Evolutionary conservation across 2,329 filamentous ascomycete genomes (phyloP), one percentile per base, ranked within the genome.

Genomic region (Chalara sp.): DNA sequence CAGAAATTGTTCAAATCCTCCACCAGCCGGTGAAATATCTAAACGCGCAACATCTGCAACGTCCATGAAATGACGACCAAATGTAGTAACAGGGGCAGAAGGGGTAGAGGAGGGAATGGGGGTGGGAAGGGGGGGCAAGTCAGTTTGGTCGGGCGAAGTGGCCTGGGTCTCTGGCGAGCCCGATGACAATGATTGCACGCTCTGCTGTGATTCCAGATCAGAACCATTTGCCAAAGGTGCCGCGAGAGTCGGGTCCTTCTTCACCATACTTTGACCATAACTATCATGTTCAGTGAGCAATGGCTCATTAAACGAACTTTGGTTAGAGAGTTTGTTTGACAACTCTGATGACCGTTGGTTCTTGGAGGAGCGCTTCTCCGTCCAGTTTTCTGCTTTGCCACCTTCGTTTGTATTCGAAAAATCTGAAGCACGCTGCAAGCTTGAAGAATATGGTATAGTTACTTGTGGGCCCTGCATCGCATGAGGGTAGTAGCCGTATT

Each of bases 21-120:
- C 80, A 65, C 74, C 84, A 63, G 83, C 80, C 53, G 86, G 86
- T 56, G 84, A 83, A 52, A 90, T 70, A 70, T 88, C 80, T 65
- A 80, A 53, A 59, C 55, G 44, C 30, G 42, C 28, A 47, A 43
- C 28, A 46, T 43, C 33, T 8, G 37, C 32, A 39, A 62, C 53
- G 46, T 54, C 60, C 57, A 54, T 59, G 21, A 21, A 21, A 21
- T 2, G 21, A 53, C 54, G 51, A 55, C 59, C 55, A 58, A 62
- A 56, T 42, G 62, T 55, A 58, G 41, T 56, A 58, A 62, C 57
- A 65, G 53, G 57, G 50, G 59, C 62, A 49, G 50, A 53, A 56
- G 60, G 56, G 59, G 60, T 57, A 47, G 60, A 64, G 49, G 55
- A 54, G 55, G 53, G 54, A 52, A 59, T 58, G 62, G 57, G 53